A percentile compares a stretch with the other conserved stretches of the same genome.
Conservation (phyloP, 2,329 filamentous ascomycete genomes). For the Penicillium sp. region DNA sequence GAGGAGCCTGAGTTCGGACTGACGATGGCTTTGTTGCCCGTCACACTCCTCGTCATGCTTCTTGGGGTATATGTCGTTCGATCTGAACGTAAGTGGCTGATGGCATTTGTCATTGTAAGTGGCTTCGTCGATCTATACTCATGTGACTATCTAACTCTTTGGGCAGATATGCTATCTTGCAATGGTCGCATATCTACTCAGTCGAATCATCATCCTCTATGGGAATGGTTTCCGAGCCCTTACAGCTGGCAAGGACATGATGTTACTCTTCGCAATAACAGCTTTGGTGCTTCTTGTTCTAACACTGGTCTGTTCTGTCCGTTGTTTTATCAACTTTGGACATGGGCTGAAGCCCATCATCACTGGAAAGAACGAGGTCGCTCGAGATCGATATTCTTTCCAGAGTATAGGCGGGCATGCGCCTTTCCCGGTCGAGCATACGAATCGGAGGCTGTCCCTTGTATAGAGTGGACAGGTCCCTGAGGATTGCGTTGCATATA, state of each 20-base stretch:
- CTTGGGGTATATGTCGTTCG: conserved; percentile 16
- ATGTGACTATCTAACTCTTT: not conserved
- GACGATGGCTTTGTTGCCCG: conserved; percentile 19
- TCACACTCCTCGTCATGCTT: conserved; percentile 13
- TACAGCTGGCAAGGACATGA: conserved; percentile 16
- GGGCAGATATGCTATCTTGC: conserved; percentile 12
- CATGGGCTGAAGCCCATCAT: conserved; percentile 12
- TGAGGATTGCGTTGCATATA: not conserved
- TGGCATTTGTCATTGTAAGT: conserved; percentile 10
- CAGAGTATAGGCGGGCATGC: not conserved
- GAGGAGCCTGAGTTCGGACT: conserved; percentile 20
- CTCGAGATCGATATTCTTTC: not conserved
- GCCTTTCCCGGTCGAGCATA: not conserved
- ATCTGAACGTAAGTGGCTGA: conserved; percentile 7
- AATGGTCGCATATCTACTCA: conserved; percentile 17
- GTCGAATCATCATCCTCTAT: conserved; percentile 16
- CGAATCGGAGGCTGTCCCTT: not conserved
- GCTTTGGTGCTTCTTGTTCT: conserved; percentile 9
- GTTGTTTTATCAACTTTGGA: conserved; percentile 15
- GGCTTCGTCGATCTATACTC: not conserved
- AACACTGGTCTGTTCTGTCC: conserved; percentile 10
- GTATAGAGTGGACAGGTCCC: not conserved
- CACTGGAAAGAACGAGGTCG: not conserved
- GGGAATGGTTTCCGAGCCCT: conserved; percentile 1
- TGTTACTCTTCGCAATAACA: conserved; percentile 16